Conservation (phyloP, 2,329 filamentous ascomycete species). For the Coniella vitis region DNA sequence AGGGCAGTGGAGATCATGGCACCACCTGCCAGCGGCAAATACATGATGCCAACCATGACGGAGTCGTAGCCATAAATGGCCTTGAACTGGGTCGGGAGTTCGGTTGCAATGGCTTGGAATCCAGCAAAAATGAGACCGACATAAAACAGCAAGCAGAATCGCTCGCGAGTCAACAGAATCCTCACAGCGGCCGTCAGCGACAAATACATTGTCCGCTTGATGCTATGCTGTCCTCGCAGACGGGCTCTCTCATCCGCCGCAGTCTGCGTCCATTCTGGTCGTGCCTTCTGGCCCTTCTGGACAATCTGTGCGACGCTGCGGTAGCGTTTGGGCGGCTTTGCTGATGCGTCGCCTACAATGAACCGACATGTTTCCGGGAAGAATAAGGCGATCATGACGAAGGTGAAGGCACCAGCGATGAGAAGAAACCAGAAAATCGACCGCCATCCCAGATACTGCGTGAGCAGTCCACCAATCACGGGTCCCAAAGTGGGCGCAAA, state of each 20-base stretch:
- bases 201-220: conserved; percentile 23
- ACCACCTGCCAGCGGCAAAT: conserved; percentile 32
- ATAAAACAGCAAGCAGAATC: conserved; percentile 27
- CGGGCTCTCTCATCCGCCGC: background rate
- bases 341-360: conserved; percentile 38
- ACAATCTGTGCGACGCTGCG: conserved; percentile 18
- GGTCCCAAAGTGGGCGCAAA: conserved; percentile 39
- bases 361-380: conserved; percentile 37
- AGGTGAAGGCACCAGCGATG: conserved; percentile 32
- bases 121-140: conserved; percentile 30
- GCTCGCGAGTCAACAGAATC: conserved; percentile 30
- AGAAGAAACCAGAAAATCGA: conserved; percentile 51
- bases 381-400: conserved; percentile 32
- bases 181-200: conserved; percentile 26
- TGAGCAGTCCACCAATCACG: conserved; percentile 45
- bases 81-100: conserved; percentile 27
- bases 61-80: conserved; percentile 28
- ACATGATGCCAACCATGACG: conserved; percentile 36
- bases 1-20: conserved; percentile 29
- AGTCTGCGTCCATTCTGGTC: background rate
- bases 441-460: conserved; percentile 45
- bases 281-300: conserved; percentile 11
- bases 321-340: conserved; percentile 25
- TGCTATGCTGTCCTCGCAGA: background rate
- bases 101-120: conserved; percentile 27